These are phyloP conservation scores for Termitomyces bulborhizus DNA, from an alignment of 768 basidiomycete genomes.

Conservation along the genomic window DNA sequence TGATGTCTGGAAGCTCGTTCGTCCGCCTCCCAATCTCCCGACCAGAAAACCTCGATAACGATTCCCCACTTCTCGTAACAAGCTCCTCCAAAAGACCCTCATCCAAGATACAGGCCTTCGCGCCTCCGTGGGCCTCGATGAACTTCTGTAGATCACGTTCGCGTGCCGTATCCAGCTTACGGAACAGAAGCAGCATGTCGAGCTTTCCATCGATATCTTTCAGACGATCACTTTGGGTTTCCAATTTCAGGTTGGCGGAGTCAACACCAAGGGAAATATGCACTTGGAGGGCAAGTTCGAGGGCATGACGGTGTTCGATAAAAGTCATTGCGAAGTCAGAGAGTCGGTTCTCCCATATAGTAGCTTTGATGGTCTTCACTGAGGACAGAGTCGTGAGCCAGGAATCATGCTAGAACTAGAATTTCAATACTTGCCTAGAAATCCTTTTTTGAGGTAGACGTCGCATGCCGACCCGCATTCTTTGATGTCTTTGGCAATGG, in stretches of 20 bases:
- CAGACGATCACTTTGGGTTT: slow-evolving; percentile 14
- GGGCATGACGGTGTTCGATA: slow-evolving; percentile 24
- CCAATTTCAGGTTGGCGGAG: slow-evolving; percentile 24
- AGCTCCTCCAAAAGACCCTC: slow-evolving; percentile 26
- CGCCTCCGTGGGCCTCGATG: slow-evolving; percentile 34
- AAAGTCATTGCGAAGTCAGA: slow-evolving; percentile 26
- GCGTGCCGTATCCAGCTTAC: slow-evolving; percentile 30
- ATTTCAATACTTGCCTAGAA: slow-evolving; percentile 24
- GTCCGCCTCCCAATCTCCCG: slow-evolving; percentile 19
- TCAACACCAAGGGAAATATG: slow-evolving; percentile 33
- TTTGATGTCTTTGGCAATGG: slow-evolving; percentile 34
- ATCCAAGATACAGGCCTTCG: slow-evolving; percentile 25
- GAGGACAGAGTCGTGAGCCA: not conserved
- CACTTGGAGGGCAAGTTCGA: slow-evolving; percentile 30
- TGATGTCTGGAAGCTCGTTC: slow-evolving; percentile 22
- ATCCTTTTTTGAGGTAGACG: slow-evolving; percentile 36
- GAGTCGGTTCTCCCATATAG: slow-evolving; percentile 32
- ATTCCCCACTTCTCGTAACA: slow-evolving; percentile 25
- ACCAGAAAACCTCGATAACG: slow-evolving; percentile 20
- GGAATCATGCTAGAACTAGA: not conserved
- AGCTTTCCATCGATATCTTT: slow-evolving; percentile 23
- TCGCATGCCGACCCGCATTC: slow-evolving; percentile 40
- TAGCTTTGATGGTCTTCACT: slow-evolving; percentile 32
- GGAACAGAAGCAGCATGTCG: slow-evolving; percentile 29
- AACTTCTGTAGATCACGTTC: slow-evolving; percentile 32